Evolutionary conservation across 306 rosid species (phyloP).

Genomic region (Castanea mollissima): DNA sequence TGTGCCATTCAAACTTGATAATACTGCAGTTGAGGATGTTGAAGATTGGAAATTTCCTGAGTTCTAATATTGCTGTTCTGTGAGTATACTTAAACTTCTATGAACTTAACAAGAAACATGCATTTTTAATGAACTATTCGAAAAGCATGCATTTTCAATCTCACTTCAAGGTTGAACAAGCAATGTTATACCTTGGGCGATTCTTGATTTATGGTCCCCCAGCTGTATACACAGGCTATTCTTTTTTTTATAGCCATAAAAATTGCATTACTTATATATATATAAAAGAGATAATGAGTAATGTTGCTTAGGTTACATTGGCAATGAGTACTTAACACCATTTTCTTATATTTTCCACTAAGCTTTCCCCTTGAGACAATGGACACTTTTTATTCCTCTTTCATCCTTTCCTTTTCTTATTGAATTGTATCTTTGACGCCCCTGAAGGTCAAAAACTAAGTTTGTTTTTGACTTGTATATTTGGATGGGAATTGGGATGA

Average conservation of each 20-base stretch:
- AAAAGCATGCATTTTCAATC: slow-evolving; percentile 11
- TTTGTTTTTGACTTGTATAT: background rate
- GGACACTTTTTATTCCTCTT: no score
- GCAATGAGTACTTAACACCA: no score
- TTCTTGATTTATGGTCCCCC: no score
- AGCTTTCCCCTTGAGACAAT: no score
- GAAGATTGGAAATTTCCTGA: background rate
- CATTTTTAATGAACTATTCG: background rate
- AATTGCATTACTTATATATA: no score
- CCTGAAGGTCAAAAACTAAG: slow-evolving; percentile 6
- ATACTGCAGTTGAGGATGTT: background rate
- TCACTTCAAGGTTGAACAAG: background rate
- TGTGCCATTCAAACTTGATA: slow-evolving; percentile 14
- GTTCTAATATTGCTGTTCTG: slow-evolving; percentile 10
- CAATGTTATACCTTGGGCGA: no score
- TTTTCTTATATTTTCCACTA: no score
- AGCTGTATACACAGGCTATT: no score
- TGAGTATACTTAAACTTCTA: slow-evolving; percentile 10
- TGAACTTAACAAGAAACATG: slow-evolving; percentile 5
- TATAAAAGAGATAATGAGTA: no score
- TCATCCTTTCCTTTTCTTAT: background rate
- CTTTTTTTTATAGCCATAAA: no score
- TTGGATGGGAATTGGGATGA: background rate
- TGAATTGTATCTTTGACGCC: slow-evolving; percentile 10
- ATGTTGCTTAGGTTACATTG: no score